These are phyloP conservation scores for Tephrocybe sp. DNA, from an alignment of 768 basidiomycete species.

Conservation along the genomic window DNA sequence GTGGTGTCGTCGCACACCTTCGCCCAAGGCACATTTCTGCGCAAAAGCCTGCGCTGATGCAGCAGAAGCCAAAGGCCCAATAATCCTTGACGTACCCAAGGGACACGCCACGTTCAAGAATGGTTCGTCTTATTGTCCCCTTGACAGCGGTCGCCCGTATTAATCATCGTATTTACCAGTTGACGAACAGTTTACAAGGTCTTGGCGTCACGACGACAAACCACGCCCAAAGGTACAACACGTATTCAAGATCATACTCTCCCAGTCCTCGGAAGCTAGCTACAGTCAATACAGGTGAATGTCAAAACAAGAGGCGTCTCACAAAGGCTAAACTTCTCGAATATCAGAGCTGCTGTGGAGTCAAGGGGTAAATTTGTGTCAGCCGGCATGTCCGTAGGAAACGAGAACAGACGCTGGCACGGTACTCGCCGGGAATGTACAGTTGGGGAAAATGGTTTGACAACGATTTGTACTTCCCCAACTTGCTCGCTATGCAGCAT, in stretches of 20 bases:
- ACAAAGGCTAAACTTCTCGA: not conserved
- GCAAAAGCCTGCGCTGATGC: constrained; percentile 52
- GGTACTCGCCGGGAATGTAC: constrained; percentile 67
- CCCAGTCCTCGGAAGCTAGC: constrained; percentile 46
- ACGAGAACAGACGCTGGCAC: constrained; percentile 77
- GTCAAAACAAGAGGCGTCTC: not conserved
- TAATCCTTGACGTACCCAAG: constrained; percentile 57
- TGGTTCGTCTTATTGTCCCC: constrained; percentile 38
- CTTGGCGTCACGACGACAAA: constrained; percentile 63
- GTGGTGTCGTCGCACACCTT: constrained; percentile 55
- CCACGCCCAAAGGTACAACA: constrained; percentile 56
- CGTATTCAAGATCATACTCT: constrained; percentile 63
- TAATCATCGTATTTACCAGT: constrained; percentile 34
- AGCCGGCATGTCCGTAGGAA: constrained; percentile 58
- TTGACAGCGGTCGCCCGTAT: not conserved
- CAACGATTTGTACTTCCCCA: constrained; percentile 51
- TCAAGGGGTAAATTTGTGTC: constrained; percentile 55
- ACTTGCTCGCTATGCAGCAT: constrained; percentile 67
- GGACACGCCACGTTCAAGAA: constrained; percentile 65
- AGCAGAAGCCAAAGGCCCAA: constrained; percentile 54
- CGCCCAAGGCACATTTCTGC: constrained; percentile 62
- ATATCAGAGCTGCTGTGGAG: constrained; percentile 60
- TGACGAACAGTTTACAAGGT: constrained; percentile 64
- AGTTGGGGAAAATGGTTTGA: constrained; percentile 61
- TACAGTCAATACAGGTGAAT: constrained; percentile 65